Conservation (phyloP, 2,329 filamentous ascomycete genomes). For the Ustulina deusta region DNA sequence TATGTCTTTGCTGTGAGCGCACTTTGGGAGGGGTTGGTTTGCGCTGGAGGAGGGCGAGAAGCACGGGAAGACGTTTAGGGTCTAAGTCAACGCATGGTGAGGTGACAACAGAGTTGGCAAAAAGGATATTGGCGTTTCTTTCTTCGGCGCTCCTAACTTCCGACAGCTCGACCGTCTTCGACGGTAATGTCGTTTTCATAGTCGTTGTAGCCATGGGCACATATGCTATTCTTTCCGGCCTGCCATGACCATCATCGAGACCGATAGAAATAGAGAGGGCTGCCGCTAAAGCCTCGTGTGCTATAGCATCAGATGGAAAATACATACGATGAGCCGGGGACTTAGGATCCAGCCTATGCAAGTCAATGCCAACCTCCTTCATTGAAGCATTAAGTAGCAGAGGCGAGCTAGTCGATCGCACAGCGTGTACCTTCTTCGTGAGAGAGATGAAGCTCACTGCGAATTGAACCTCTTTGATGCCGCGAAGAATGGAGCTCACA, state of each 20-base stretch:
- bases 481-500: slow-evolving; percentile 86
- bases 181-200: slow-evolving; percentile 91
- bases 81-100: slow-evolving; percentile 95
- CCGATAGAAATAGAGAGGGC: slow-evolving; percentile 93
- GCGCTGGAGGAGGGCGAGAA: slow-evolving; percentile 79
- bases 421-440: slow-evolving; percentile 79
- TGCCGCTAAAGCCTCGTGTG: slow-evolving; percentile 92
- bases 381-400: slow-evolving; percentile 89
- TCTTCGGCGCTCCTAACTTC: slow-evolving; percentile 79
- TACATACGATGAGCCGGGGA: slow-evolving; percentile 98
- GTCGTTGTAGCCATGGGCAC: slow-evolving; percentile 98
- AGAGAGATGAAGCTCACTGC: slow-evolving; percentile 91
- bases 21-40: slow-evolving; percentile 58
- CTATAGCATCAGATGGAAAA: slow-evolving; percentile 90
- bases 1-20: slow-evolving; percentile 66
- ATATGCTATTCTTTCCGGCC: slow-evolving; percentile 88
- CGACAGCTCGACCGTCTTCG: slow-evolving; percentile 88
- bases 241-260: slow-evolving; percentile 88
- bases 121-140: slow-evolving; percentile 94
- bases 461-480: slow-evolving; percentile 96
- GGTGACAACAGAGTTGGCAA: slow-evolving; percentile 95
- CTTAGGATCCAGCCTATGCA: slow-evolving; percentile 90
- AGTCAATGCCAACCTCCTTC: slow-evolving; percentile 94
- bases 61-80: slow-evolving; percentile 87
- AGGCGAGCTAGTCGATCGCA: slow-evolving; percentile 75